phyloP scores from a whole-genome alignment of 1,284 basidiomycete genomes.

The Xanthoconium separans region DNA sequence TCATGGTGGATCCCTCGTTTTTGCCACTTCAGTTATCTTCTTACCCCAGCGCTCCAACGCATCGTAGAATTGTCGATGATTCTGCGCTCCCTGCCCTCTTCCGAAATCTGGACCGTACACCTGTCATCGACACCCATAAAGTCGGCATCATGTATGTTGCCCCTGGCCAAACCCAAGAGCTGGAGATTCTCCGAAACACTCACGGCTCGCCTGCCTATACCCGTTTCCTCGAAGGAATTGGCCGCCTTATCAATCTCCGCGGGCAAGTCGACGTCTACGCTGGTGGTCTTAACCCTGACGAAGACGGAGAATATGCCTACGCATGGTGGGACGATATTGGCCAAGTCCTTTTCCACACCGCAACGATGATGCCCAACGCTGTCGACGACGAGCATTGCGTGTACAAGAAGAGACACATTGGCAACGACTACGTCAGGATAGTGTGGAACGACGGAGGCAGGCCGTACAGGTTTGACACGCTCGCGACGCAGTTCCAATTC shows the following conservation, averaged over 20 bases:
- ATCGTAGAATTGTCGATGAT: constrained; percentile 58
- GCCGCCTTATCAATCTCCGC: constrained; percentile 86
- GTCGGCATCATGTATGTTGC: constrained; percentile 97
- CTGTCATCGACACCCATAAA: constrained; percentile 97
- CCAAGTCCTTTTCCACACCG: constrained; percentile 93
- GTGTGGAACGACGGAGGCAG: constrained; percentile 95
- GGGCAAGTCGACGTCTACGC: constrained; percentile 94
- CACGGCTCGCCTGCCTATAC: constrained; percentile 96
- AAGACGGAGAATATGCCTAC: constrained; percentile 93
- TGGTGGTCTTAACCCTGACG: constrained; percentile 86
- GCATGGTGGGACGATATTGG: constrained; percentile 99
- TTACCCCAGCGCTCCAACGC: constrained; percentile 54
- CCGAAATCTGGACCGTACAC: constrained; percentile 78
- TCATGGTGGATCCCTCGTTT: constrained; percentile 85
- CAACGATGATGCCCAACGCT: constrained; percentile 95
- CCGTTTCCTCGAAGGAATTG: constrained; percentile 88
- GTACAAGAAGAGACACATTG: constrained; percentile 91
- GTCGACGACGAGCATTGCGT: constrained; percentile 66
- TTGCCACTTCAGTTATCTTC: constrained; percentile 86
- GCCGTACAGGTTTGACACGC: constrained; percentile 88
- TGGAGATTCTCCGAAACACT: constrained; percentile 86
- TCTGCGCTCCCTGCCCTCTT: constrained; percentile 55
- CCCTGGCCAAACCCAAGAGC: constrained; percentile 83
- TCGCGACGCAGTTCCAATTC: constrained; percentile 94
- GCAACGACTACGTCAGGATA: constrained; percentile 94